Evolutionary conservation across 345 rosid genomes (phyloP).

Genomic region (Heritiera littoralis): DNA sequence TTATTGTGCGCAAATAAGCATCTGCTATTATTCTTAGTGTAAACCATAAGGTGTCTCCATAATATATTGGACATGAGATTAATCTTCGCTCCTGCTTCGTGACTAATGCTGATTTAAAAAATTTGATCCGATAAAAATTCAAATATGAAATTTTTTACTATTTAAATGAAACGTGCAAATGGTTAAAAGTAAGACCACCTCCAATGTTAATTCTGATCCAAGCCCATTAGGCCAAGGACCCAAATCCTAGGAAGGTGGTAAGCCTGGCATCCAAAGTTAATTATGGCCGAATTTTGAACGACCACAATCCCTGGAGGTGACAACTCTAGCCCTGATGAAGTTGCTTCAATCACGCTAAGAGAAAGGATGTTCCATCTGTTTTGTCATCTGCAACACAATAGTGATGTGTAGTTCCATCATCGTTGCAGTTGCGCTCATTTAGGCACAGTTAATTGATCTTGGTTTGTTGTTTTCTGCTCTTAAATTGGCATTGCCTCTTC

Average conservation of each 20-base stretch:
- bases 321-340: background rate
- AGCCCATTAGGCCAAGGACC: background rate
- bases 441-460: background rate
- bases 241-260: background rate
- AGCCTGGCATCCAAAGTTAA: background rate
- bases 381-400: slow-evolving; percentile 9
- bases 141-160: no score
- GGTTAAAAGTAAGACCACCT: no score
- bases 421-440: slow-evolving; percentile 12
- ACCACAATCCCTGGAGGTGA: slow-evolving; percentile 21
- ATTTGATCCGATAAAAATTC: no score
- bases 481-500: background rate
- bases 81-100: no score
- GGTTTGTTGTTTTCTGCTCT: background rate
- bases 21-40: no score
- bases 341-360: slow-evolving; percentile 10
- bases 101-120: no score
- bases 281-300: background rate
- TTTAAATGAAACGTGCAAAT: no score
- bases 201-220: background rate
- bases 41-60: no score
- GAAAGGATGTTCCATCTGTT: slow-evolving; percentile 10
- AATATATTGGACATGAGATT: no score
- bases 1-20: no score
- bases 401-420: slow-evolving; percentile 17